These are phyloP conservation scores for Symmetrospora coprosmae DNA, from an alignment of 768 basidiomycete genomes.

Conservation along the genomic window DNA sequence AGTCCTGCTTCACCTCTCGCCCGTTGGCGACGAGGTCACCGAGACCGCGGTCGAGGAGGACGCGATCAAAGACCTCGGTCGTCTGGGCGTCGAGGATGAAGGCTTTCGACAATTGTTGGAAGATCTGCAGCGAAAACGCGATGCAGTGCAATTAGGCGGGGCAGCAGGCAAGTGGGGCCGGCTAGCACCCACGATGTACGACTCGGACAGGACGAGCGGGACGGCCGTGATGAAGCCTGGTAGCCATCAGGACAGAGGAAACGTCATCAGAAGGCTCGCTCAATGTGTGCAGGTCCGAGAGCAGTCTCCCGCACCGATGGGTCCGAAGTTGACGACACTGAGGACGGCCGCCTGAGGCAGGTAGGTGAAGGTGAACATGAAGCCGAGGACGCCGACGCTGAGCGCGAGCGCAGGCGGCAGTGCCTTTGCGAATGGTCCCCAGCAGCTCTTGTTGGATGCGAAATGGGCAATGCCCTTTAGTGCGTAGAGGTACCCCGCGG, in stretches of 20 bases:
- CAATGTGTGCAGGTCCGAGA: not conserved
- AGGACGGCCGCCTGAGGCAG: slow-evolving; percentile 17
- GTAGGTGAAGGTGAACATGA: slow-evolving; percentile 12
- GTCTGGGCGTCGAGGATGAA: slow-evolving; percentile 43
- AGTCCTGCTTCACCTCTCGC: slow-evolving; percentile 35
- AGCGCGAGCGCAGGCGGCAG: slow-evolving; percentile 16
- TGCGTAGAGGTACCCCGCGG: slow-evolving; percentile 7
- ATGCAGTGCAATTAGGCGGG: not conserved
- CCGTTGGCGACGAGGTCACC: slow-evolving; percentile 40
- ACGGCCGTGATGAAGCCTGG: slow-evolving; percentile 46
- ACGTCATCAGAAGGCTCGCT: not conserved
- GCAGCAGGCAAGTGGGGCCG: too few relatives aligned
- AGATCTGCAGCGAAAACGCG: slow-evolving; percentile 29
- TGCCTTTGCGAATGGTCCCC: slow-evolving; percentile 17
- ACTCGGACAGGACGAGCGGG: slow-evolving; percentile 42
- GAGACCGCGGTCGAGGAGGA: slow-evolving; percentile 42
- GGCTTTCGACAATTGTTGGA: slow-evolving; percentile 42
- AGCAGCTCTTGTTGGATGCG: not conserved
- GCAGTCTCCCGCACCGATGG: slow-evolving; percentile 1
- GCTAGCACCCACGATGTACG: slow-evolving; percentile 33
- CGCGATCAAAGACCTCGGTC: slow-evolving; percentile 44
- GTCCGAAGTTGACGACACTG: slow-evolving; percentile 17
- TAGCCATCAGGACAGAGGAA: not conserved
- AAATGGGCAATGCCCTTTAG: slow-evolving; percentile 11
- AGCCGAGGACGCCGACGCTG: not conserved